A percentile compares a stretch with the other conserved stretches of the same genome.
phyloP scores from a whole-genome alignment of 2,329 filamentous ascomycete species.

The Fusarium subglutinans region DNA sequence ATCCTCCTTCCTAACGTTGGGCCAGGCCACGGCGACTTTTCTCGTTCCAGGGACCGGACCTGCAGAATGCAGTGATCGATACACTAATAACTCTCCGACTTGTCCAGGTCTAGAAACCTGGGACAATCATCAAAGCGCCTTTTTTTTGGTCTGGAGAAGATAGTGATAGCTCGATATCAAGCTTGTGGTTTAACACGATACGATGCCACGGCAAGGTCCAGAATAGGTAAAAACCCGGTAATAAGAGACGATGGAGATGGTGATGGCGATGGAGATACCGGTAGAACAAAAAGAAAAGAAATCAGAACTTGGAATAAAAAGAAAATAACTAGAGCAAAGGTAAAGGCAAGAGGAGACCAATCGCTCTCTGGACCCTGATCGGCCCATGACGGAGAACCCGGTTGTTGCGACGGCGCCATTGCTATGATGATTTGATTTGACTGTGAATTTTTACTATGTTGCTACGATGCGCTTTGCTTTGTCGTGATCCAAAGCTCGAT shows the following conservation, averaged over 20 bases:
- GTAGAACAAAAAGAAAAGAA: not conserved
- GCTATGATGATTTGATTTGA: constrained; percentile 1
- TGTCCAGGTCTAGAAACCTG: constrained; percentile 5
- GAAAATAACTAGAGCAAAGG: not conserved
- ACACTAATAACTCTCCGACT: constrained; percentile 10
- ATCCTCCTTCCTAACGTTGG: not conserved
- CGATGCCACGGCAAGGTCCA: not conserved
- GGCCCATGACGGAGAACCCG: constrained; percentile 7
- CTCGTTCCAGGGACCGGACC: constrained; percentile 10
- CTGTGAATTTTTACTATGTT: not conserved
- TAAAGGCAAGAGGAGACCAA: not conserved
- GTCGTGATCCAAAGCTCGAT: constrained; percentile 31
- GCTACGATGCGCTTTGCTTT: not conserved
- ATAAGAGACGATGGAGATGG: not conserved
- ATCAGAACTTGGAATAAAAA: not conserved
- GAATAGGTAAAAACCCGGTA: not conserved
- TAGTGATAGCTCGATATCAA: not conserved
- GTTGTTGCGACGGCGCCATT: not conserved
- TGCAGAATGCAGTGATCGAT: constrained; percentile 26
- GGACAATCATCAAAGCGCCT: not conserved
- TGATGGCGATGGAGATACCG: not conserved
- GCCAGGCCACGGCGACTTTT: constrained; percentile 8
- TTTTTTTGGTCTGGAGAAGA: not conserved
- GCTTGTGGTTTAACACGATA: not conserved
- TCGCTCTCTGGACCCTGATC: constrained; percentile 16